Evolutionary conservation across 208 protist genomes (phyloP), one percentile per base, ranked within the genome.

Genomic region (Perkinsela sp.): DNA sequence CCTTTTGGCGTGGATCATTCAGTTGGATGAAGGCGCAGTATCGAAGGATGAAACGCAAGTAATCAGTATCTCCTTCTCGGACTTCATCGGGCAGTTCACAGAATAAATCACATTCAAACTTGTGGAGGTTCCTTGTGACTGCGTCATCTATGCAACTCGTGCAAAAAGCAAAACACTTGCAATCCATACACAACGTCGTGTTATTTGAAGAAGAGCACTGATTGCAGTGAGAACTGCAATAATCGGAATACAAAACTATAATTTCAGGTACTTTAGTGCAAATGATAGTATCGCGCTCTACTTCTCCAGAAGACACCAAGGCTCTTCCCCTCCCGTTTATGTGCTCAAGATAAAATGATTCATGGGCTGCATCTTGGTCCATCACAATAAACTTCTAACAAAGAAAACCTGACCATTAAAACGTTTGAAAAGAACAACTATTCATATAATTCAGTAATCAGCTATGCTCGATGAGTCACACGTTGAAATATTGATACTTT

Each of bases 41-140:
- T 67, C 80, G 68, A 0, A 90, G 72, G 2, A 74, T 78, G 70
- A 90, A 90, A 6, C 85, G 85, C 15, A 90, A 48, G 67, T 82
- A 84, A 69, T 90, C 85, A 0, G 85, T 90, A 66, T 90, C 85
- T 57, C 79, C 75, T 1, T 77, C 81, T 0, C 78, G 77, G 0
- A 84, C 76, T 2, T 76, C 72, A 16, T 69, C 73, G 2, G 85
- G 85, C 29, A 90, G 74, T 1, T 74, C 72, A 66, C 73, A 81
- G 71, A 84, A 87, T 81, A 82, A 88, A 28, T 67, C 68, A 67
- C 85, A 90, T 0, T 74, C 76, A n/a, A 79, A 29, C 13, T 65
- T 29, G 69, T 90, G 84, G 13, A 28, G 2, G 66, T 6, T 13
- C 13, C 2, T 6, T 28, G 22, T 30, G 29, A 16, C 29, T 6